Base-by-base conservation (phyloP, 805 yeast species). In the Brettanomyces anomalus region DNA sequence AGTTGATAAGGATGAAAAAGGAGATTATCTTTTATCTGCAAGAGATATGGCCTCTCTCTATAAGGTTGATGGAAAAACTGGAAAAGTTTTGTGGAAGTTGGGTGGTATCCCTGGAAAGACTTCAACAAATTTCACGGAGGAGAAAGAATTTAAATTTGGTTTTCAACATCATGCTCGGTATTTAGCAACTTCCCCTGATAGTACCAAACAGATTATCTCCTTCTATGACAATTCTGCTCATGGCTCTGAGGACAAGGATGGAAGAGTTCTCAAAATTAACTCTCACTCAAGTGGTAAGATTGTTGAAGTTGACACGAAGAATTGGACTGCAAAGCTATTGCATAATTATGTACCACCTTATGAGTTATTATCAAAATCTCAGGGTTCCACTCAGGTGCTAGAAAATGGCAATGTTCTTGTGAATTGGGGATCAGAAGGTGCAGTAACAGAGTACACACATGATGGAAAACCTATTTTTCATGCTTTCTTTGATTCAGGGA, bases 361-460 rank as follows among this genome's bases (percentile, higher is more conserved):
- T 30, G 39, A 41, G 3, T 7, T 57, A 24, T 43, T 57, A 26
- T 49, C 61, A 4, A 61, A 60, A 35, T 61, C 65, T 8, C 65
- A 61, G 44, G 65, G 65, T 3, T 58, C 62, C 18, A 51, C 59
- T 3, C 68, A 63, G 41, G 54, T 62, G 4, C 49, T 64, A 26
- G 53, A 56, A 19, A 54, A 62, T 39, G 66, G 66, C 11, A 54
- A 64, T 37, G 66, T 57, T 16, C 40, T 65, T 28, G 64, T 62
- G 18, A 62, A 60, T 41, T 64, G 68, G 66, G 70, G 68, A 4
- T 61, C 68, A 2, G 62, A 53, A 17, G 67, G 68, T 34, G 64
- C 66, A 4, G 56, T 64, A n/a, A 63, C 68, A 11, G 68, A 65
- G 43, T 60, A 48, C 40, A 52, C 57, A 43, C 33, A 33, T 8